Base-by-base conservation (phyloP, 2,329 filamentous ascomycete genomes). In the Penicillium sp. region DNA sequence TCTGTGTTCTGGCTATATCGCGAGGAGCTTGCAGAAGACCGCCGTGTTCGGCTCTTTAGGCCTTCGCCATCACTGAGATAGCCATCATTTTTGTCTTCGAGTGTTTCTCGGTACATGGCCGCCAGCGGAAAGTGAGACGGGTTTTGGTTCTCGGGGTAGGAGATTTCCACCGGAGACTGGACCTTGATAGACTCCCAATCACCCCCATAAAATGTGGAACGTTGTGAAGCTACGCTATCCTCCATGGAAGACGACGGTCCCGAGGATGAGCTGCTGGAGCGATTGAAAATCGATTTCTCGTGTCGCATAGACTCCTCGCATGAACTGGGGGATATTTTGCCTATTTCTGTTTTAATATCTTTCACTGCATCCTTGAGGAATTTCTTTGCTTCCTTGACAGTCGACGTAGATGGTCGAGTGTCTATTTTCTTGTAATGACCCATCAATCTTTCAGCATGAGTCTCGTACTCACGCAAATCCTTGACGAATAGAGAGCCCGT, bases 401-500 rank as follows among this genome's bases (percentile, higher is more conserved):
- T 63, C 11, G 62, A 53, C 16, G 40, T 47, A 24, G 35, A 45
- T 20, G 48, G 26, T 3, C 49, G 57, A 18, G 35, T 42, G 28
- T 56, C 35, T 5, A 65, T 58, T 43, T 65, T 70, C 55, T 72
- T 71, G 50, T 72, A 77, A 50, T 75, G 69, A 33, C 70, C 70
- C 56, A 68, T 65, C 14, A 79, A 61, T 12, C 68, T 64, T 11
- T 72, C 71, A 4, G 71, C 75, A 55, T 79, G 77, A 1, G 73
- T 77, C 55, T 77, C 71, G 59, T 77, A 79, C 56, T 79, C 77
- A 26, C 76, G 71, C 60, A 76, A 77, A 56, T 79, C 77, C 20
- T 74, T 74, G 6, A 77, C 71, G 9, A 77, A 68, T 30, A 70
- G 64, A 16, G 68, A 68, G 3, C 66, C 64, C 8, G 53, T 42